These are phyloP conservation scores for Diplodia scrobiculata DNA, from an alignment of 2,329 filamentous ascomycete species.

Conservation along the genomic window DNA sequence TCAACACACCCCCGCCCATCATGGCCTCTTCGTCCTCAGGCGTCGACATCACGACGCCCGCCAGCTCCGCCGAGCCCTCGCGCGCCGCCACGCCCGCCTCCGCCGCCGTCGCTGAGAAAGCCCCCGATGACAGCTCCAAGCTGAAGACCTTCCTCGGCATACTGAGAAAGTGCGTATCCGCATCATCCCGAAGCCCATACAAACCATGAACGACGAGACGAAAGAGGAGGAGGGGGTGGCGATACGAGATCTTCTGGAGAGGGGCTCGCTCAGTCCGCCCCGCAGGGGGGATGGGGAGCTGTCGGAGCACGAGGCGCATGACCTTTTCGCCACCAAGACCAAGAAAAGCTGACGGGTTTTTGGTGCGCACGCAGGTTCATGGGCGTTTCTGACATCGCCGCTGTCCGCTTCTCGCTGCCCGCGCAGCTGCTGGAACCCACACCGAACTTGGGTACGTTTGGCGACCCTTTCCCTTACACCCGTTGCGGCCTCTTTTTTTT, in stretches of 20 bases:
- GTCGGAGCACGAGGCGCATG: neutral
- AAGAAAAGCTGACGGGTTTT: neutral
- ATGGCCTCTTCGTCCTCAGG: conserved; percentile 36
- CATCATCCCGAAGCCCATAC: neutral
- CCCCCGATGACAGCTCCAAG: conserved; percentile 79
- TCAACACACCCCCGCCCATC: conserved; percentile 3
- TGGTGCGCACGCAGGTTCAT: conserved; percentile 70
- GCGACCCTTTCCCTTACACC: neutral
- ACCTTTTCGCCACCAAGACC: neutral
- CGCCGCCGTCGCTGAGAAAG: conserved; percentile 53
- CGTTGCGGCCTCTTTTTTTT: neutral
- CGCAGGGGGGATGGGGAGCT: neutral
- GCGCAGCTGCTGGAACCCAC: conserved; percentile 94
- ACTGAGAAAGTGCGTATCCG: conserved; percentile 71
- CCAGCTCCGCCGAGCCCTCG: conserved; percentile 42
- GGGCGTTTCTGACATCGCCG: conserved; percentile 90
- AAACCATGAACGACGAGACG: neutral
- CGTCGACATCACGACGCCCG: conserved; percentile 34
- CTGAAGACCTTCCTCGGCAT: conserved; percentile 86
- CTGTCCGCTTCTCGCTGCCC: conserved; percentile 92
- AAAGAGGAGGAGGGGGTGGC: neutral
- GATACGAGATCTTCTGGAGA: conserved; percentile 2
- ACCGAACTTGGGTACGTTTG: conserved; percentile 72
- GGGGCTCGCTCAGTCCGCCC: neutral
- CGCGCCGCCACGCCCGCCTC: conserved; percentile 42